A percentile compares a stretch with the other conserved stretches of the same genome.
Evolutionary conservation across 768 basidiomycete genomes (phyloP).

Genomic region (Phlebiopsis gigantea): DNA sequence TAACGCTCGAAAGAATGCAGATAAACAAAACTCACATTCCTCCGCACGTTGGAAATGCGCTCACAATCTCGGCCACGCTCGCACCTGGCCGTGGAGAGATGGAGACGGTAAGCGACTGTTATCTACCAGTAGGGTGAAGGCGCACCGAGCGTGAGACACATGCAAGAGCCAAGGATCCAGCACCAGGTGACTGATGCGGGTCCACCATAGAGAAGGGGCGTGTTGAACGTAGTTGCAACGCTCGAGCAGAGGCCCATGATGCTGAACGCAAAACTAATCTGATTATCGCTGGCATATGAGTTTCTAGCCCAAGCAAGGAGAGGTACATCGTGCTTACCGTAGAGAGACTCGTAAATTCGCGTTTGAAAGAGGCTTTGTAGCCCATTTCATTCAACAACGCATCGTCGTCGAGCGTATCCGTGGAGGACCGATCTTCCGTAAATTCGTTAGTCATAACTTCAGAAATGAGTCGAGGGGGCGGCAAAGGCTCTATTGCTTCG

Average conservation of each 20-base stretch:
- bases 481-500: not conserved
- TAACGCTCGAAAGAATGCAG: too few relatives aligned
- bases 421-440: not conserved
- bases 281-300: not conserved
- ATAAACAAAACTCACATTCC: constrained; percentile 45
- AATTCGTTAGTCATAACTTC: too few relatives aligned
- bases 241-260: constrained; percentile 80
- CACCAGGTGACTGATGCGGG: constrained; percentile 71
- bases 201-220: constrained; percentile 62
- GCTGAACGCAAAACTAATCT: constrained; percentile 75
- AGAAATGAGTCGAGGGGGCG: too few relatives aligned
- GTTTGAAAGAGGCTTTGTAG: constrained; percentile 77
- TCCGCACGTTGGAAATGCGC: constrained; percentile 70
- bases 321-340: constrained; percentile 42
- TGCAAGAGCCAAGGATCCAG: constrained; percentile 65
- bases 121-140: constrained; percentile 2
- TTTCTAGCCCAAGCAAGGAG: too few relatives aligned
- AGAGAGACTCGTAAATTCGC: constrained; percentile 79
- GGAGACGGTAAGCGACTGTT: too few relatives aligned
- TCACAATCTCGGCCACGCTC: constrained; percentile 76
- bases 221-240: constrained; percentile 75
- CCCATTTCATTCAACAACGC: constrained; percentile 59
- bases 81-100: constrained; percentile 28
- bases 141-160: constrained; percentile 66
- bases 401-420: constrained; percentile 44